These are phyloP conservation scores for Heliamphora pulchella DNA, from an alignment of 179 eudicot genomes.

Conservation along the genomic window DNA sequence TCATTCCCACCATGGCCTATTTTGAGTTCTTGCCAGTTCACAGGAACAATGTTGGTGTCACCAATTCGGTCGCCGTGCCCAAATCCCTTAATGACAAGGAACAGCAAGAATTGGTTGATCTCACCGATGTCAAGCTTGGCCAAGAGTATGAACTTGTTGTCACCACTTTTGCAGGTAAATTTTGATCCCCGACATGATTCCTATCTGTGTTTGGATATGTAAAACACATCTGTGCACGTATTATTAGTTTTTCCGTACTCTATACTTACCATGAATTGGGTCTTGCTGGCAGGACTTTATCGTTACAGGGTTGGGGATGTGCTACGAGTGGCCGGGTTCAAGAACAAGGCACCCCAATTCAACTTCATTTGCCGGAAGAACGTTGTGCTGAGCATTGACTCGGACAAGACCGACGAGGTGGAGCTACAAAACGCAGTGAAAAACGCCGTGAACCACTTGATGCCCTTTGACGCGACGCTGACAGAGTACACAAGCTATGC, in stretches of 20 bases:
- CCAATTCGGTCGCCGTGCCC: constrained; percentile 14
- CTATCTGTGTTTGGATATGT: not conserved
- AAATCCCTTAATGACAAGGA: constrained; percentile 28
- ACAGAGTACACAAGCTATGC: constrained; percentile 89
- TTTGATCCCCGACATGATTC: not conserved
- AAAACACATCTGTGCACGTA: no score
- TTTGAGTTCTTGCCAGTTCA: constrained; percentile 50
- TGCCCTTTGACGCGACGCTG: constrained; percentile 52
- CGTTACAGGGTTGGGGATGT: constrained; percentile 83
- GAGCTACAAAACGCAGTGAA: constrained; percentile 76
- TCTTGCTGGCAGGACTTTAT: constrained; percentile 47
- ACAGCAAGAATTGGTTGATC: constrained; percentile 36
- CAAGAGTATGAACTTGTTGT: constrained; percentile 50
- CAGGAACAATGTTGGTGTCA: constrained; percentile 22
- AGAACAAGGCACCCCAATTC: constrained; percentile 89
- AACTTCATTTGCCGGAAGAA: constrained; percentile 78
- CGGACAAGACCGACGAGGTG: constrained; percentile 88
- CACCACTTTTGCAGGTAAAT: constrained; percentile 47
- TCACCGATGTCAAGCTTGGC: constrained; percentile 43
- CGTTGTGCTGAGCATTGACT: constrained; percentile 75
- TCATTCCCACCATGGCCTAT: constrained; percentile 59
- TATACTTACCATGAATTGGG: not conserved
- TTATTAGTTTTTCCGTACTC: not conserved
- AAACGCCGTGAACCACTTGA: constrained; percentile 46
- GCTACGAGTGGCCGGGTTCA: constrained; percentile 76